These are phyloP conservation scores for Voacanga thouarsii DNA, from an alignment of 257 asterid species.

Conservation along the genomic window DNA sequence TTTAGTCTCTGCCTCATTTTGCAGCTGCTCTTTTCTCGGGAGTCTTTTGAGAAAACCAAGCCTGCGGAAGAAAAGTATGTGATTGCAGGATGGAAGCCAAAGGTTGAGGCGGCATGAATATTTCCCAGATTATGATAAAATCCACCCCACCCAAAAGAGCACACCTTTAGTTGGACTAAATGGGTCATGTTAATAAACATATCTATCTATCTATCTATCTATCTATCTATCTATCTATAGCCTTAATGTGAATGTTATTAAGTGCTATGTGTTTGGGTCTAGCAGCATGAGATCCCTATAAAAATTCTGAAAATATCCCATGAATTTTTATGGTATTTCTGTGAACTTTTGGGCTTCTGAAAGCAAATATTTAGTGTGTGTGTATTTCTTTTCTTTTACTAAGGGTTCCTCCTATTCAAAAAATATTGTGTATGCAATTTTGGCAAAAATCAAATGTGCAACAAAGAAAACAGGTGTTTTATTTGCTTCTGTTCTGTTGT, in stretches of 20 bases:
- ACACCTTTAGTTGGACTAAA: background rate
- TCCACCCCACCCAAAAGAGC: background rate
- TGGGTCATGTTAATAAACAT: background rate
- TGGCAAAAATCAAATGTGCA: too few species aligned
- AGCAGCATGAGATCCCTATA: too few species aligned
- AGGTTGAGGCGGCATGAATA: conserved; percentile 41
- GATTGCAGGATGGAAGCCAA: conserved; percentile 75
- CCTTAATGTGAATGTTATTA: background rate
- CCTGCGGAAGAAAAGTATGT: conserved; percentile 46
- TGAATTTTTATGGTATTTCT: too few species aligned
- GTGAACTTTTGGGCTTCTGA: too few species aligned
- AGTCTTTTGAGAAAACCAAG: conserved; percentile 68
- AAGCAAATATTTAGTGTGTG: too few species aligned
- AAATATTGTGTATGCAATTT: too few species aligned
- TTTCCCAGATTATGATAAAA: background rate
- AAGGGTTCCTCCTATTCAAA: too few species aligned
- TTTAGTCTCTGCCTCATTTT: background rate
- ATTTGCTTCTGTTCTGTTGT: too few species aligned
- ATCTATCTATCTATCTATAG: background rate
- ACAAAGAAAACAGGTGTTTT: too few species aligned
- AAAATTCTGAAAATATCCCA: too few species aligned
- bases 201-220: background rate
- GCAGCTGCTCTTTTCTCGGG: conserved; percentile 59
- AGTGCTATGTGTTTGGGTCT: too few species aligned
- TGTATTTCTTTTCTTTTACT: too few species aligned